Conservation (phyloP, 768 basidiomycete species). For the Rhodotorula babjevae region DNA sequence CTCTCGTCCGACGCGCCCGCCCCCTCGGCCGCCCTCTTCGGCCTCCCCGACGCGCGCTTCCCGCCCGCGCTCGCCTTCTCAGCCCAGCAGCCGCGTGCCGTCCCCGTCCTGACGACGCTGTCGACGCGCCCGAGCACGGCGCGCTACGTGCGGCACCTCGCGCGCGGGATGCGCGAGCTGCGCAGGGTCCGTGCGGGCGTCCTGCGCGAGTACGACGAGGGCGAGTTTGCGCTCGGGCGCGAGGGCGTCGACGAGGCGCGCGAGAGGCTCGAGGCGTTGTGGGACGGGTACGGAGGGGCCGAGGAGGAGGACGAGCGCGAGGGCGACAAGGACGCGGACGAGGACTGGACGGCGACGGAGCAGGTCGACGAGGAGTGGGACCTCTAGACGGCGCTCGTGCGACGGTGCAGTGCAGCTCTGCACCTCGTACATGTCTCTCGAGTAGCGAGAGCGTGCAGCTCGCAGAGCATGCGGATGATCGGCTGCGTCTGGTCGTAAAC, state of each 20-base stretch:
- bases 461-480: too few species aligned
- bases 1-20: background rate
- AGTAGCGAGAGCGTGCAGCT: too few species aligned
- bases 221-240: constrained; percentile 27
- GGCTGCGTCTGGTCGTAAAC: too few species aligned
- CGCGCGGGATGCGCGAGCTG: constrained; percentile 16
- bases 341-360: constrained; percentile 2
- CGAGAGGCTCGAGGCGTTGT: constrained; percentile 28
- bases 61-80: constrained; percentile 7
- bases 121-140: constrained; percentile 13
- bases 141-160: background rate
- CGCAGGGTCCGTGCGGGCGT: constrained; percentile 1
- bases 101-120: constrained; percentile 33
- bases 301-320: constrained; percentile 2
- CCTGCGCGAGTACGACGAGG: constrained; percentile 26
- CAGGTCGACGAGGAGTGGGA: constrained; percentile 25
- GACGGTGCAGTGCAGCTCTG: too few species aligned
- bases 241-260: constrained; percentile 24
- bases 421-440: too few species aligned
- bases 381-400: background rate
- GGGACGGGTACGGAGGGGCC: constrained; percentile 12
- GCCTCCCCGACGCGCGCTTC: constrained; percentile 23
- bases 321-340: constrained; percentile 20
- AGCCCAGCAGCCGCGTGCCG: constrained; percentile 7
- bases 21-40: constrained; percentile 20